Percentiles rank a stretch among this genome's conserved stretches.
These are phyloP conservation scores for Rhynchospora breviuscula DNA, from an alignment of 176 grass and related monocot genomes.

Conservation along the genomic window DNA sequence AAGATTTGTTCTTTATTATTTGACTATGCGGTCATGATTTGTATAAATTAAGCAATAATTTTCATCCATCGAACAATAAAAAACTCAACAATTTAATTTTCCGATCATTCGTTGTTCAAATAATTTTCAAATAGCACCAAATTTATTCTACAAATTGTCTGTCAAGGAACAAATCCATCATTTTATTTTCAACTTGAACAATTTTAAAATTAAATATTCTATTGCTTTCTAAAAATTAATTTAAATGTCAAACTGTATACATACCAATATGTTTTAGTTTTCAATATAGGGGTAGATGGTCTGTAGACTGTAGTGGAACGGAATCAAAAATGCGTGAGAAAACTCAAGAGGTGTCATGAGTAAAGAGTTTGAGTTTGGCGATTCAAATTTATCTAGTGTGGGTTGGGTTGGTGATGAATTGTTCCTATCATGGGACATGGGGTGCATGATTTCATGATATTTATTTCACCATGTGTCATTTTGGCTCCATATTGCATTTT, in stretches of 20 bases:
- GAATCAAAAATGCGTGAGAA: background rate
- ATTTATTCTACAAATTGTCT: background rate
- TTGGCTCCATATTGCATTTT: background rate
- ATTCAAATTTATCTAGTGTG: background rate
- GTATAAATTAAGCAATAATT: background rate
- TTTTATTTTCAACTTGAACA: background rate
- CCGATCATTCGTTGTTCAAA: background rate
- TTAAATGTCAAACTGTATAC: background rate
- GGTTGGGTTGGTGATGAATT: background rate
- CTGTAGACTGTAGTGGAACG: background rate
- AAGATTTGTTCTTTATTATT: too few relatives aligned
- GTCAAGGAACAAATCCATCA: background rate
- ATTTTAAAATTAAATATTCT: background rate
- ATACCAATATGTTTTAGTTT: background rate
- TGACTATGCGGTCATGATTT: background rate
- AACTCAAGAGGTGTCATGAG: background rate
- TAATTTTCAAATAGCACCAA: background rate
- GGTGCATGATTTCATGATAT: background rate
- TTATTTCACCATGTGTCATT: constrained; percentile 4
- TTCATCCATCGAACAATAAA: background rate
- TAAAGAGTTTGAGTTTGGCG: background rate
- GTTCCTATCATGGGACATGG: background rate
- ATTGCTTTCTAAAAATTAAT: background rate
- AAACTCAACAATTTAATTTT: background rate
- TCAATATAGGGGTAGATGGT: background rate